Conservation (phyloP, 1,284 basidiomycete species). For the Laetiporus sulphureus region DNA sequence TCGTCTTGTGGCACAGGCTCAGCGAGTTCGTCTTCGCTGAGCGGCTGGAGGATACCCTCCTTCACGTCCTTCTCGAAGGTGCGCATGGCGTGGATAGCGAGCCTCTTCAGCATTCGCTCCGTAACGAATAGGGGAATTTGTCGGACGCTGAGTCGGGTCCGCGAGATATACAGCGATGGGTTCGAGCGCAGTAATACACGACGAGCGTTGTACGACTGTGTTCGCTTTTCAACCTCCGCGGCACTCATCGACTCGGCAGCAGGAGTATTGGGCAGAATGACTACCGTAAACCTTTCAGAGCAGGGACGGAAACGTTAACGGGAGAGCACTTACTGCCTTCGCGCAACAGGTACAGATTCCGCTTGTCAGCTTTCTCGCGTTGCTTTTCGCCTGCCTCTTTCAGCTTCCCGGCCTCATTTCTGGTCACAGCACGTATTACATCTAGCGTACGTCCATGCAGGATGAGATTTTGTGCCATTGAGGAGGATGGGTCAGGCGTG, state of each 20-base stretch:
- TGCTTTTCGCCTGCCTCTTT: constrained; percentile 82
- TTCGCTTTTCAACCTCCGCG: constrained; percentile 79
- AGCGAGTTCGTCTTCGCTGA: constrained; percentile 72
- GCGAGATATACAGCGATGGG: constrained; percentile 90
- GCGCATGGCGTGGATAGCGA: constrained; percentile 78
- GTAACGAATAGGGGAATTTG: constrained; percentile 89
- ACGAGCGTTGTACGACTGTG: constrained; percentile 78
- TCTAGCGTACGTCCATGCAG: constrained; percentile 92
- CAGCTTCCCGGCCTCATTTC: constrained; percentile 81
- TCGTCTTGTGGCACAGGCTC: constrained; percentile 26
- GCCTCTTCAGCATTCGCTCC: constrained; percentile 83
- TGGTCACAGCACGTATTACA: constrained; percentile 85
- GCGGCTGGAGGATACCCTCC: constrained; percentile 48
- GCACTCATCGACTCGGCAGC: constrained; percentile 64
- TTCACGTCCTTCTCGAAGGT: constrained; percentile 81
- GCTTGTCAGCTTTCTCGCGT: constrained; percentile 89
- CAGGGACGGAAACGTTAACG: neutral
- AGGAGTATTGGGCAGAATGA: constrained; percentile 82
- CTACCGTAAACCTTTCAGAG: constrained; percentile 31
- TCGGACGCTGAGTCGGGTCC: constrained; percentile 89
- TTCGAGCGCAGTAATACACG: constrained; percentile 80
- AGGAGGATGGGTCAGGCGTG: constrained; percentile 92
- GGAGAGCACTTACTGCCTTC: constrained; percentile 73
- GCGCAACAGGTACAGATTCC: constrained; percentile 92
- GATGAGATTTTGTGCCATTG: constrained; percentile 78